Conservation (phyloP, 2,329 filamentous ascomycete genomes). For the Monilinia vaccinii-corymbosi region DNA sequence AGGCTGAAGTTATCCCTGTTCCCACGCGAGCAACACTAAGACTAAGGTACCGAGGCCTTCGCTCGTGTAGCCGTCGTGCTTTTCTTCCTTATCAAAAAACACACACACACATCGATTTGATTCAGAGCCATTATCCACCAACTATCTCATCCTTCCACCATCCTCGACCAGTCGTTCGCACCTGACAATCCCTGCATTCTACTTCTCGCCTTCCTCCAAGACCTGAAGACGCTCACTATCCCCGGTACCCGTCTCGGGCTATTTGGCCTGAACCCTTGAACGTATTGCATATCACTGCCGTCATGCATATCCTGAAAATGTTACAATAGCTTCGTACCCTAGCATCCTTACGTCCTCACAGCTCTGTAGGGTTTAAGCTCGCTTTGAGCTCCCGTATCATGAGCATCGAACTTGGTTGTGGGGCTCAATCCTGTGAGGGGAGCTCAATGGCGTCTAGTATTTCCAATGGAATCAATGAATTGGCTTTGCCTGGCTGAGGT, state of each 20-base stretch:
- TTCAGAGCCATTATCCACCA: neutral
- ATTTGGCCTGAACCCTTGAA: conserved; percentile 5
- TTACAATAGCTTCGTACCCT: conserved; percentile 1
- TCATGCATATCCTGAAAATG: conserved; percentile 15
- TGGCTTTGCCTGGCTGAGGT: conserved; percentile 18
- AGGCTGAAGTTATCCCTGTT: conserved; percentile 2
- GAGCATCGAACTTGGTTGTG: conserved; percentile 17
- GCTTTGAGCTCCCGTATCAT: conserved; percentile 22
- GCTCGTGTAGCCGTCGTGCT: neutral
- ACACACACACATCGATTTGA: neutral
- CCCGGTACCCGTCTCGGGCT: neutral
- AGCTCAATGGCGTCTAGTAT: conserved; percentile 5
- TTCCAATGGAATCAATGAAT: conserved; percentile 10
- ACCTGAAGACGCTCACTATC: neutral
- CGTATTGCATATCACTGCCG: conserved; percentile 11
- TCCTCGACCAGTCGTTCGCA: conserved; percentile 3
- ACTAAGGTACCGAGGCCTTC: conserved; percentile 2
- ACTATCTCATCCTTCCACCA: conserved; percentile 1
- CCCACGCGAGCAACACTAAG: neutral
- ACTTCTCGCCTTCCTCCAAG: neutral
- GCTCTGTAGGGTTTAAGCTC: conserved; percentile 26
- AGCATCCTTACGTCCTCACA: conserved; percentile 15
- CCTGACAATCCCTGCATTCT: neutral
- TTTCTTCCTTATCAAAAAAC: neutral
- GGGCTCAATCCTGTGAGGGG: conserved; percentile 13